Percentiles rank a stretch among this genome's conserved stretches.
phyloP scores from a whole-genome alignment of 2,329 filamentous ascomycete species.

The Aspergillus transmontanensis region DNA sequence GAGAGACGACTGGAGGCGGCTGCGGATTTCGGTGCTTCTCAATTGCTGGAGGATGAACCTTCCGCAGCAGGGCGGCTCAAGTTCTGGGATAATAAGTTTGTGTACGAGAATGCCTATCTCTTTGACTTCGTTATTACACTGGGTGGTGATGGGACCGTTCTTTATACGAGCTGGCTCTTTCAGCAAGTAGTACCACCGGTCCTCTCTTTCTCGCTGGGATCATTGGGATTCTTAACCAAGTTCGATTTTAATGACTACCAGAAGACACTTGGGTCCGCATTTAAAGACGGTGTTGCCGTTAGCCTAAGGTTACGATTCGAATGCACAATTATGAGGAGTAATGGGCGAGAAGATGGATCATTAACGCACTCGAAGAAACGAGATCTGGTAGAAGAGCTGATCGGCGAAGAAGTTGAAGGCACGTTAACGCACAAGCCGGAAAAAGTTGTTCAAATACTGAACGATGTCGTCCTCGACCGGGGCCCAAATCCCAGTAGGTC shows the following conservation, averaged over 20 bases:
- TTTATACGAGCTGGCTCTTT: conserved; percentile 96
- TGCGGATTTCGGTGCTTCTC: conserved; percentile 71
- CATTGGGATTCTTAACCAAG: conserved; percentile 92
- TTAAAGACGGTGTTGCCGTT: conserved; percentile 82
- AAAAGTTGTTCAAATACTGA: conserved; percentile 84
- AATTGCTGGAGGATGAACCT: conserved; percentile 65
- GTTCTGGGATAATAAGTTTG: conserved; percentile 84
- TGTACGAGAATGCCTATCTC: conserved; percentile 73
- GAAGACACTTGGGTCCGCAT: conserved; percentile 69
- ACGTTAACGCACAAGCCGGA: conserved; percentile 83
- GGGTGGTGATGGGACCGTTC: conserved; percentile 92
- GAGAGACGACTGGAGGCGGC: conserved; percentile 74
- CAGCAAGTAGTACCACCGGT: conserved; percentile 93
- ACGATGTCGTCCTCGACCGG: conserved; percentile 94
- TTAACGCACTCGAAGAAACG: conserved; percentile 45
- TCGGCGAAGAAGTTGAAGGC: conserved; percentile 82
- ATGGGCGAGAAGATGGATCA: conserved; percentile 34
- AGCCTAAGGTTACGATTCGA: conserved; percentile 88
- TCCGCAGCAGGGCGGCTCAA: conserved; percentile 63
- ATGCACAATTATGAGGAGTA: conserved; percentile 81
- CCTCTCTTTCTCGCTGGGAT: conserved; percentile 86
- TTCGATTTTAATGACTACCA: conserved; percentile 84
- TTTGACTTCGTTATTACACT: conserved; percentile 94
- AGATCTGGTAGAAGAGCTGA: conserved; percentile 85
- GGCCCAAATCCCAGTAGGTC: conserved; percentile 88